Evolutionary conservation across 208 protist genomes (phyloP).

Genomic region (Tetramitus jugosus): DNA sequence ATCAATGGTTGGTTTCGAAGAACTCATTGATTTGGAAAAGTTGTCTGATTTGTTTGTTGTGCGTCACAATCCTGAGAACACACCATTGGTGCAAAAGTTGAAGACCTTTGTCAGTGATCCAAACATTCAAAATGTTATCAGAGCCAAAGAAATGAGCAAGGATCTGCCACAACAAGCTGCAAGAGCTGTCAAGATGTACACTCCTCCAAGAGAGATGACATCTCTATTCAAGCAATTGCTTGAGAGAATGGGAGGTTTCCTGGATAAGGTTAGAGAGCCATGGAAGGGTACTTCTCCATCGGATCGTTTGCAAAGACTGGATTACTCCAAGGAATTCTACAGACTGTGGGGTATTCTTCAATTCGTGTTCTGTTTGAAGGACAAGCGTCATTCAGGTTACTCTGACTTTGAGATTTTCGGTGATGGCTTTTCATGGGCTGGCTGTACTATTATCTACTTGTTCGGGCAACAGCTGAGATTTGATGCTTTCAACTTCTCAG

Average conservation of each 20-base stretch:
- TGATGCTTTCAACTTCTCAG: constrained; percentile 29
- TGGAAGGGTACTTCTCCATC: constrained; percentile 34
- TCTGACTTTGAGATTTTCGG: constrained; percentile 46
- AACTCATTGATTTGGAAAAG: neutral
- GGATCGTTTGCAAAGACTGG: constrained; percentile 44
- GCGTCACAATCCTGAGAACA: neutral
- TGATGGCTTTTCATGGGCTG: constrained; percentile 50
- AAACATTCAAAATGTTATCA: neutral
- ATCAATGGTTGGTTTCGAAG: neutral
- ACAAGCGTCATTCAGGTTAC: neutral
- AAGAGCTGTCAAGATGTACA: neutral
- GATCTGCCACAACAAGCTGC: neutral
- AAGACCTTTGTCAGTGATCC: neutral
- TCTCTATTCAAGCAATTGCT: neutral
- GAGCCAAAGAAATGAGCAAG: neutral
- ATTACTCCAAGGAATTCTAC: constrained; percentile 47
- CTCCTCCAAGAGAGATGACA: neutral
- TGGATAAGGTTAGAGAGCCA: constrained; percentile 17
- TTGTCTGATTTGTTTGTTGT: neutral
- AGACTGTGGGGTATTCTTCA: constrained; percentile 51
- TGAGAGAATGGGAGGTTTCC: neutral
- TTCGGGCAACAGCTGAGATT: constrained; percentile 30
- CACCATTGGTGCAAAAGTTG: neutral
- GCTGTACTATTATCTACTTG: constrained; percentile 43
- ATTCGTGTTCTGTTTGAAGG: constrained; percentile 38